A percentile compares a stretch with the other conserved stretches of the same genome.
phyloP scores from a whole-genome alignment of 1,139 yeast genomes.

The Geotrichum candidum region DNA sequence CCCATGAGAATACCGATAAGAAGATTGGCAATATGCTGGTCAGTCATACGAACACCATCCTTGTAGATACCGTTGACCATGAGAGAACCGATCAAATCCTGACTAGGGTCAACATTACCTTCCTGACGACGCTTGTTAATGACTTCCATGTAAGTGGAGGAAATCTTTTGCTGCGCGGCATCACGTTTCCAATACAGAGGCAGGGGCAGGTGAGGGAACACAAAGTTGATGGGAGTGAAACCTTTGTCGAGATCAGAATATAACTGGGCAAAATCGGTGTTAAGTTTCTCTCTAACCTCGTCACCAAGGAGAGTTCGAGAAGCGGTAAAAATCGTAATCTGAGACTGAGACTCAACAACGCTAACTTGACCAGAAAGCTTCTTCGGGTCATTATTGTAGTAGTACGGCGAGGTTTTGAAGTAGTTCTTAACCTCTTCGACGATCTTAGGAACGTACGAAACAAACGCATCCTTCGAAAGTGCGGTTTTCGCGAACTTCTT shows the following conservation, averaged over 20 bases:
- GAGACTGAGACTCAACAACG: constrained; percentile 85
- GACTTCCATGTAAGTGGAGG: constrained; percentile 72
- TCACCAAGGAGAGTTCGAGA: constrained; percentile 86
- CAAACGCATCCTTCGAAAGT: constrained; percentile 78
- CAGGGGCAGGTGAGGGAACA: constrained; percentile 87
- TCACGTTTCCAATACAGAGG: constrained; percentile 84
- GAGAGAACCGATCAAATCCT: constrained; percentile 86
- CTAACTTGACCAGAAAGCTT: constrained; percentile 51
- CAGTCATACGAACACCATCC: constrained; percentile 92
- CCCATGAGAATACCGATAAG: constrained; percentile 97
- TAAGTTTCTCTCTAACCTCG: constrained; percentile 79
- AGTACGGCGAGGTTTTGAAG: constrained; percentile 47
- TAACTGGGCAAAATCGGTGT: constrained; percentile 74
- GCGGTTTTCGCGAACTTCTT: constrained; percentile 94
- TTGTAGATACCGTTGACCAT: constrained; percentile 79
- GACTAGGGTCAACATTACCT: constrained; percentile 66
- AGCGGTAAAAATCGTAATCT: constrained; percentile 93
- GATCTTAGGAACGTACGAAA: constrained; percentile 80
- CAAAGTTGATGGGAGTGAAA: constrained; percentile 92
- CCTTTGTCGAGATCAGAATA: constrained; percentile 94
- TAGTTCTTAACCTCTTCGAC: constrained; percentile 68
- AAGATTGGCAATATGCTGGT: constrained; percentile 87
- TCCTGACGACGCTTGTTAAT: constrained; percentile 62
- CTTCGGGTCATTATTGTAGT: constrained; percentile 32
- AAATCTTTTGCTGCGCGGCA: constrained; percentile 74